A percentile compares a stretch with the other conserved stretches of the same genome.
Conservation (phyloP, 2,329 filamentous ascomycete genomes). For the Cercospora canescens region DNA sequence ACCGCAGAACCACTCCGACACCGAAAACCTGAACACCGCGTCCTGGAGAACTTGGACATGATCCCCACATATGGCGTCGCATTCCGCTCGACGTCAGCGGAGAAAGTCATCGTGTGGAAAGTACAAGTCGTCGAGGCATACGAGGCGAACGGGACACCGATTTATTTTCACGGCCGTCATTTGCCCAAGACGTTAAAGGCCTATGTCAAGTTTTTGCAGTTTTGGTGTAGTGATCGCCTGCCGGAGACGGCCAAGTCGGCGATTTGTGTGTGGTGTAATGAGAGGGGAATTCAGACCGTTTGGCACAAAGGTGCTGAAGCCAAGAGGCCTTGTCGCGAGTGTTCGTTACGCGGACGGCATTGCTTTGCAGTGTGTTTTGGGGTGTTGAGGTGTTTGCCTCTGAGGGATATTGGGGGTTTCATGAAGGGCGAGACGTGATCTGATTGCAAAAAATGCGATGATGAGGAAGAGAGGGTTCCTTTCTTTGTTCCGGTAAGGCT, state of each 20-base stretch:
- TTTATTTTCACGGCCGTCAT: constrained; percentile 4
- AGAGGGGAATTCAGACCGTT: not conserved
- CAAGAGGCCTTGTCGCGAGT: constrained; percentile 2
- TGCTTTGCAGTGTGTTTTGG: constrained; percentile 1
- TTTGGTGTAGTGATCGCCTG: constrained; percentile 1
- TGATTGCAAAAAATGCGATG: not conserved
- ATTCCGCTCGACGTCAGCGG: not conserved
- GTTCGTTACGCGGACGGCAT: constrained; percentile 1
- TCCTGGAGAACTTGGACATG: not conserved
- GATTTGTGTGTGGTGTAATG: constrained; percentile 3
- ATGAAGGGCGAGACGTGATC: constrained; percentile 1
- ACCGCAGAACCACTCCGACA: not conserved
- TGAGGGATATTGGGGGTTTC: not conserved
- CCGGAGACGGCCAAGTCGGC: not conserved
- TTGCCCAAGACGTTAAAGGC: constrained; percentile 3
- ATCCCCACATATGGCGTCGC: constrained; percentile 5
- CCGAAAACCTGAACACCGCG: not conserved
- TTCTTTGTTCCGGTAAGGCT: not conserved
- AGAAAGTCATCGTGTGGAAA: constrained; percentile 4
- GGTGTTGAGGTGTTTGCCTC: not conserved
- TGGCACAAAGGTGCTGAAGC: constrained; percentile 5
- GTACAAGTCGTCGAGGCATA: constrained; percentile 5
- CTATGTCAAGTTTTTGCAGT: constrained; percentile 9
- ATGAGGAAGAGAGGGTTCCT: not conserved
- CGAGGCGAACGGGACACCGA: not conserved